These are phyloP conservation scores for Citropsis articulata DNA, from an alignment of 345 rosid genomes.

Conservation along the genomic window DNA sequence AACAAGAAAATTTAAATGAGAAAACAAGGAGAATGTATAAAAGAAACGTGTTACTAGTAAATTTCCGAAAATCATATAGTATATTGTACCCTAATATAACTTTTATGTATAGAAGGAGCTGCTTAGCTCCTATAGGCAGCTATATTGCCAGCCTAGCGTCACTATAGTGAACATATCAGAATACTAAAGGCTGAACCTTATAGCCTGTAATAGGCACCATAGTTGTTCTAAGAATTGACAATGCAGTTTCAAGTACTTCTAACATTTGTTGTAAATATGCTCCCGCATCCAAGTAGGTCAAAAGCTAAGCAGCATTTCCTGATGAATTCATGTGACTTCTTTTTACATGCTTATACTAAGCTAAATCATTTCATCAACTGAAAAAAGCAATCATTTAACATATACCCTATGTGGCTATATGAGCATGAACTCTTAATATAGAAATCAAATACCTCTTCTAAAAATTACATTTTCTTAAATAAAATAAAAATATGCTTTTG, in stretches of 20 bases:
- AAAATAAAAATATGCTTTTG: not conserved
- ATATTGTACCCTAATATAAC: not conserved
- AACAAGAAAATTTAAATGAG: not conserved
- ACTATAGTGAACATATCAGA: not conserved
- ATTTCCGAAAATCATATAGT: not conserved
- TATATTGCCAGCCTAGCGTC: not conserved
- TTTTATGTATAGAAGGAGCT: not conserved
- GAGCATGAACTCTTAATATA: not conserved
- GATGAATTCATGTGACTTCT: not conserved
- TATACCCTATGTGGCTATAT: not conserved
- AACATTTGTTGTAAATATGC: not conserved
- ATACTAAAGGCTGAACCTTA: no score
- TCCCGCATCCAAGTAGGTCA: not conserved
- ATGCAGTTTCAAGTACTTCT: no score
- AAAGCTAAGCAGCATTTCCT: not conserved
- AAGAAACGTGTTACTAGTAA: no score
- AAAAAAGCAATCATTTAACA: no score
- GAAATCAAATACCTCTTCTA: not conserved
- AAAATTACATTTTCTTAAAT: not conserved
- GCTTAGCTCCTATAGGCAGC: not conserved
- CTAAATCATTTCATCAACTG: no score
- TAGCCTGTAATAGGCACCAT: not conserved
- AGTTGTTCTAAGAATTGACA: not conserved
- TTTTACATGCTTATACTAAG: no score
- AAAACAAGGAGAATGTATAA: not conserved